Base-by-base conservation (phyloP, 2,329 filamentous ascomycete genomes). In the Hypoxylon sp. region DNA sequence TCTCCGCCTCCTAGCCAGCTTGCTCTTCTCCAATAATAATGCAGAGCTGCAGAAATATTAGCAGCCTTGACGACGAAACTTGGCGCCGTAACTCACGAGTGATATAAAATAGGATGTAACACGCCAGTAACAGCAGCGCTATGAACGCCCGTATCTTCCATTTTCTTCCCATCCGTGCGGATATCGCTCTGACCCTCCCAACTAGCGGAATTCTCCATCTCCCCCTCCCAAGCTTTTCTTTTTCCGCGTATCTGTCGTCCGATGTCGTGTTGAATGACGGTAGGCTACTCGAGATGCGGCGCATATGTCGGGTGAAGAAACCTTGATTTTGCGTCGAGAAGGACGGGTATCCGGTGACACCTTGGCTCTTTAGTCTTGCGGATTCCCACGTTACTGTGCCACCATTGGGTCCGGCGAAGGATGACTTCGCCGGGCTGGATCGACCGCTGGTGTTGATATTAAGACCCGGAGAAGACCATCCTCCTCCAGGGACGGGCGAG, bases 291-390 rank as follows among this genome's bases (percentile, higher is more conserved):
- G 90, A 94, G 63, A 97, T 80, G 59, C 82, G 87, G 60, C 90
- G 87, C 74, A 90, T 90, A 70, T 95, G 90, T 59, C 90, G 84
- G 50, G 84, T 86, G 71, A 97, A 93, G 78, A 96, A 96, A 48
- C 91, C 90, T 65, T 90, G 86, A 67, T 91, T 91, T 64, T 88
- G 85, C 7, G 87, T 91, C 56, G 86, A 86, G 72, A 91, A 94
- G 27, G 88, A 88, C 6, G 90, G 86, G 68, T 91, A 91, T 51
- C 87, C 84, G 67, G 86, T 84, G 52, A 89, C 81, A 51, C 87
- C 84, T 45, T 86, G 82, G 66, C 85, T 91, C 68, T 87, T 88
- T 61, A 87, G 85, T 72, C 90, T 90, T 43, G 90, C 86, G 6
- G 88, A 87, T 50, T 91, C 89, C 91, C 91, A 97, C 15, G 88